A percentile compares a stretch with the other conserved stretches of the same genome.
phyloP scores from a whole-genome alignment of 805 yeast genomes.

The Yarrowia sp. region DNA sequence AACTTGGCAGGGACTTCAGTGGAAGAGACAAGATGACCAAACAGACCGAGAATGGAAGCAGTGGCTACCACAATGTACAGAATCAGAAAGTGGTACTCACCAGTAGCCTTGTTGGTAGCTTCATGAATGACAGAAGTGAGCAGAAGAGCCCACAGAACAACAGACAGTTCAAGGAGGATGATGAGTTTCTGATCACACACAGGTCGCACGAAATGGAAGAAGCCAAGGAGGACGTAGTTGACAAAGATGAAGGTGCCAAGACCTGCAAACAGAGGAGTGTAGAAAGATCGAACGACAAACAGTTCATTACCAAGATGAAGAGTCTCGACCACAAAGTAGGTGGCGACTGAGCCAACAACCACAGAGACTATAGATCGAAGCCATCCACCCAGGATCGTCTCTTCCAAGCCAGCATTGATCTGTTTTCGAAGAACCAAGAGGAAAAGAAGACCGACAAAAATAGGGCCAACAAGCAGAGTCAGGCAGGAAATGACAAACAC shows the following conservation, averaged over 20 bases:
- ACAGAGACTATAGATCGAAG: conserved; percentile 13
- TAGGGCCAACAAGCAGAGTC: conserved; percentile 55
- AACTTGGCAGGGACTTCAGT: background rate
- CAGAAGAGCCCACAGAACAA: conserved; percentile 56
- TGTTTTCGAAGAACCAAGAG: conserved; percentile 43
- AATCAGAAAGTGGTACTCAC: conserved; percentile 47
- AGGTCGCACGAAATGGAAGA: conserved; percentile 44
- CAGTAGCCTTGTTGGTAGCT: conserved; percentile 49
- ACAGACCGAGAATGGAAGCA: conserved; percentile 45
- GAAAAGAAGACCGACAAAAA: conserved; percentile 49
- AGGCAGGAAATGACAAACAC: conserved; percentile 54
- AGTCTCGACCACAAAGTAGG: conserved; percentile 43
- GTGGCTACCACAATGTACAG: conserved; percentile 42
- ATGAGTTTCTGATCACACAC: conserved; percentile 61
- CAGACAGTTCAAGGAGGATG: conserved; percentile 53
- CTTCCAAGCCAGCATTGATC: background rate
- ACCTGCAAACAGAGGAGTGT: conserved; percentile 50
- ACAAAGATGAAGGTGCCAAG: conserved; percentile 50
- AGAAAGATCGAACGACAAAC: conserved; percentile 51
- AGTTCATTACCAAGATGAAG: conserved; percentile 48
- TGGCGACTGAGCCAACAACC: conserved; percentile 28
- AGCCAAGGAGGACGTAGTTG: conserved; percentile 58
- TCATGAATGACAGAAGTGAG: conserved; percentile 51
- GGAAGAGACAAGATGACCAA: conserved; percentile 41
- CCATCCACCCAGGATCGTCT: conserved; percentile 15